Conservation (phyloP, 495 filamentous ascomycete species). For the Chaetomium fimeti region DNA sequence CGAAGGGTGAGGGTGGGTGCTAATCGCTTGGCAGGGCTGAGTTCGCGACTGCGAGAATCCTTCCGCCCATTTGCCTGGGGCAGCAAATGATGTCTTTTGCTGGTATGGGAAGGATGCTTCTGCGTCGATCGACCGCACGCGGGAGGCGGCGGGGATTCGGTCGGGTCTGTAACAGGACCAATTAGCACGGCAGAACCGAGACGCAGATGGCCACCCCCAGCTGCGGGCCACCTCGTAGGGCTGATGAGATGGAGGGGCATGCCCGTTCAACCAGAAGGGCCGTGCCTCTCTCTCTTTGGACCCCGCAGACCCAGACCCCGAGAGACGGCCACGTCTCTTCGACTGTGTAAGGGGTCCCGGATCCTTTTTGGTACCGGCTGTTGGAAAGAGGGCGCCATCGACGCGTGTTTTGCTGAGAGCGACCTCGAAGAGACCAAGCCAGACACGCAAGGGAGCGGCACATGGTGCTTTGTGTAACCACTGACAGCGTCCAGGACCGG, state of each 20-base stretch:
- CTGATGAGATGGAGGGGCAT: conserved; percentile 26
- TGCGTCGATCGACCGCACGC: conserved; percentile 19
- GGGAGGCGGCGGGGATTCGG: conserved; percentile 1
- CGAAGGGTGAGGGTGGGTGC: not conserved
- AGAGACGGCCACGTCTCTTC: no score
- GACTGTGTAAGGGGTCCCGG: no score
- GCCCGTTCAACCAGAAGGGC: not conserved
- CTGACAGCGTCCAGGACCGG: not conserved
- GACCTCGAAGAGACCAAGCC: not conserved
- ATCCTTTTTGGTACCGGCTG: no score
- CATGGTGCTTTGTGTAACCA: not conserved
- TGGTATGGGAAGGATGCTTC: not conserved
- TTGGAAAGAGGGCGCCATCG: no score
- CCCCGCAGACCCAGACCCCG: not conserved
- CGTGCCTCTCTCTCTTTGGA: not conserved
- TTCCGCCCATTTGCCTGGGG: not conserved
- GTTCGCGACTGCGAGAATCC: conserved; percentile 11
- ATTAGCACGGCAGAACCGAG: conserved; percentile 11
- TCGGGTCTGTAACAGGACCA: conserved; percentile 2
- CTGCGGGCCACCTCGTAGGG: conserved; percentile 26
- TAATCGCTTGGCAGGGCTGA: conserved; percentile 10
- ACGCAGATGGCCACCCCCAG: conserved; percentile 19
- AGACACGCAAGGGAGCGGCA: not conserved
- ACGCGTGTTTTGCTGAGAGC: not conserved
- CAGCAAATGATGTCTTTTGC: not conserved